phyloP scores from a whole-genome alignment of 805 yeast species.

The Nakazawaea ambrosiae region DNA sequence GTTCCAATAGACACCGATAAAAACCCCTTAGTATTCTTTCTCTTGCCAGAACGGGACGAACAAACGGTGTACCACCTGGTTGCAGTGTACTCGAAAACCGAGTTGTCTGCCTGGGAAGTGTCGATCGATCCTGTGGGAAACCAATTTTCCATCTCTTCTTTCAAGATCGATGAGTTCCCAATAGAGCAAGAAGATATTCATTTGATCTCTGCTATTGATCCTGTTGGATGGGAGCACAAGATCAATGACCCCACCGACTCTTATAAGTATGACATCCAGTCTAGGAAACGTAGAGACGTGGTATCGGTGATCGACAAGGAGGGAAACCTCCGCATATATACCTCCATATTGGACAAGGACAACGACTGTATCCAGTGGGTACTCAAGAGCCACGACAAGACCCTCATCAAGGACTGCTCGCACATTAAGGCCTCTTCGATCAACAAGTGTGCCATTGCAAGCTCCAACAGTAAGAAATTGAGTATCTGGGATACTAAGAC shows the following conservation, averaged over 20 bases:
- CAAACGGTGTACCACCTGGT: slow-evolving; percentile 35
- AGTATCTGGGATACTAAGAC: slow-evolving; percentile 76
- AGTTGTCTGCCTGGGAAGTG: slow-evolving; percentile 36
- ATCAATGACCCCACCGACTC: slow-evolving; percentile 9
- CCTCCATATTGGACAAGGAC: slow-evolving; percentile 25
- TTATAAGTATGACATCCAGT: slow-evolving; percentile 12
- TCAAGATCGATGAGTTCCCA: slow-evolving; percentile 33
- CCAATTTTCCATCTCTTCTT: slow-evolving; percentile 19
- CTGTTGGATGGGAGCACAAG: slow-evolving; percentile 44
- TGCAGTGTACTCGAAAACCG: slow-evolving; percentile 36
- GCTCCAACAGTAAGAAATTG: slow-evolving; percentile 39
- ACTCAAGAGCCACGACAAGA: slow-evolving; percentile 39
- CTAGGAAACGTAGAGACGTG: slow-evolving; percentile 32
- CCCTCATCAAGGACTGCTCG: slow-evolving; percentile 47
- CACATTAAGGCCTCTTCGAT: slow-evolving; percentile 69
- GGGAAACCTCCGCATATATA: slow-evolving; percentile 45
- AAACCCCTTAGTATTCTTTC: slow-evolving; percentile 22
- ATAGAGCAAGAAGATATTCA: slow-evolving; percentile 28
- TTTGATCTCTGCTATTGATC: slow-evolving; percentile 55
- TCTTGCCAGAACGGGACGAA: slow-evolving; percentile 26
- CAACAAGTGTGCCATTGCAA: slow-evolving; percentile 71
- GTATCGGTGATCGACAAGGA: slow-evolving; percentile 49
- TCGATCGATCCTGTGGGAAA: slow-evolving; percentile 8
- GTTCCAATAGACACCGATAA: not conserved
- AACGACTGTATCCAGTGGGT: slow-evolving; percentile 42